Percentiles rank a stretch among this genome's conserved stretches.
Evolutionary conservation across 352 stramenopile species (phyloP).

Genomic region (Phytophthora vignae): DNA sequence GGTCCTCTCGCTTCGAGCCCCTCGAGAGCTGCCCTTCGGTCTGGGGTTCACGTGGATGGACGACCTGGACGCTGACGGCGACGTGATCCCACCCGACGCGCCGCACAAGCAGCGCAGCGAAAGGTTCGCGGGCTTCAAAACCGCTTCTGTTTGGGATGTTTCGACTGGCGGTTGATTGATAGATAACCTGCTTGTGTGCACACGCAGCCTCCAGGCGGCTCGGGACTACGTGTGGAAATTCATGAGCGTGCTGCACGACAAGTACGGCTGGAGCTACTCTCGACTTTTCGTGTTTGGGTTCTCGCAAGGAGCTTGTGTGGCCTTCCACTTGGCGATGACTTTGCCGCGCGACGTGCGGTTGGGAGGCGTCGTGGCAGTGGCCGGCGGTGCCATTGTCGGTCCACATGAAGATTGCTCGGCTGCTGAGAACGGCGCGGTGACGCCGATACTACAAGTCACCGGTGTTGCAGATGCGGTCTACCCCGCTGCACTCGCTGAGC

Average conservation of each 20-base stretch:
- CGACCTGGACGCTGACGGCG: constrained; percentile 58
- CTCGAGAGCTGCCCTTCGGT: constrained; percentile 60
- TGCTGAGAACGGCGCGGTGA: constrained; percentile 29
- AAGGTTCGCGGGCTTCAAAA: constrained; percentile 34
- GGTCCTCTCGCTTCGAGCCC: constrained; percentile 59
- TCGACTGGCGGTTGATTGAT: background rate
- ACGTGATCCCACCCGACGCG: constrained; percentile 51
- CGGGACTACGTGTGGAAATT: constrained; percentile 55
- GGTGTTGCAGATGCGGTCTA: constrained; percentile 51
- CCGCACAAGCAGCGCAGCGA: constrained; percentile 51
- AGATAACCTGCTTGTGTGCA: background rate
- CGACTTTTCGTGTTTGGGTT: constrained; percentile 73
- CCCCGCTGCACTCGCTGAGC: constrained; percentile 37
- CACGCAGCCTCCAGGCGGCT: constrained; percentile 44
- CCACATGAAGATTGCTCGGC: constrained; percentile 29
- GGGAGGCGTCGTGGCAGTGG: constrained; percentile 61
- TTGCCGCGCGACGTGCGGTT: constrained; percentile 40
- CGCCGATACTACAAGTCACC: constrained; percentile 55
- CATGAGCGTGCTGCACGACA: constrained; percentile 51
- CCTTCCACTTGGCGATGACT: constrained; percentile 64
- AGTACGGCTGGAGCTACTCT: constrained; percentile 59
- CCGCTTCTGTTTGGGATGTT: background rate
- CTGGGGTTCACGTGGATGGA: constrained; percentile 66
- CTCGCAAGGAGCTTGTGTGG: constrained; percentile 71
- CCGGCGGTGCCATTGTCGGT: constrained; percentile 51